These are phyloP conservation scores for Vaccinium myrtillus DNA, from an alignment of 148 eudicot genomes.

Conservation along the genomic window DNA sequence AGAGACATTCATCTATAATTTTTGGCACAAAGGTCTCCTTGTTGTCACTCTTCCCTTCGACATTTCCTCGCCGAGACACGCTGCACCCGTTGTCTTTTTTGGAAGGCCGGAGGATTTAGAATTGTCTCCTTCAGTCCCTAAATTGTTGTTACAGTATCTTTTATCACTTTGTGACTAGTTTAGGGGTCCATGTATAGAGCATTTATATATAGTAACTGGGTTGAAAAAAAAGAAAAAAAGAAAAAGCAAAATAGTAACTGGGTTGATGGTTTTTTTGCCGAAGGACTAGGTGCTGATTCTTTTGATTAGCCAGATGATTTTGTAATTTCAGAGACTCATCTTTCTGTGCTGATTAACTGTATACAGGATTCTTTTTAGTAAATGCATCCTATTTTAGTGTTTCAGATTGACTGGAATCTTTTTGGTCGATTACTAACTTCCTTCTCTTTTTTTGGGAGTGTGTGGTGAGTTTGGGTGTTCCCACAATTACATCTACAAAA, in stretches of 20 bases:
- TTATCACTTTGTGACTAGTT: constrained; percentile 9
- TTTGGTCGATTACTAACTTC: background rate
- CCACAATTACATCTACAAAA: too few species aligned
- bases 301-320: constrained; percentile 13
- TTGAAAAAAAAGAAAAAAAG: too few species aligned
- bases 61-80: background rate
- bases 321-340: constrained; percentile 12
- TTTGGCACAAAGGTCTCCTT: background rate
- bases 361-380: background rate
- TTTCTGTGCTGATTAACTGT: background rate
- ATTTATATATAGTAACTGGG: background rate
- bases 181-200: constrained; percentile 20
- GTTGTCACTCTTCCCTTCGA: constrained; percentile 1
- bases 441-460: background rate
- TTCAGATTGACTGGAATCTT: background rate
- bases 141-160: background rate
- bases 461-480: too few species aligned
- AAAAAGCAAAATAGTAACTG: background rate
- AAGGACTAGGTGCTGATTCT: constrained; percentile 1
- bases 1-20: background rate
- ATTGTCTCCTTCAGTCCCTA: background rate
- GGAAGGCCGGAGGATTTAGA: constrained; percentile 16
- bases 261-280: constrained; percentile 4
- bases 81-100: background rate
- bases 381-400: background rate